Evolutionary conservation across 2,329 filamentous ascomycete species (phyloP), one percentile per base, ranked within the genome.

Genomic region (Penicillium nordicum): DNA sequence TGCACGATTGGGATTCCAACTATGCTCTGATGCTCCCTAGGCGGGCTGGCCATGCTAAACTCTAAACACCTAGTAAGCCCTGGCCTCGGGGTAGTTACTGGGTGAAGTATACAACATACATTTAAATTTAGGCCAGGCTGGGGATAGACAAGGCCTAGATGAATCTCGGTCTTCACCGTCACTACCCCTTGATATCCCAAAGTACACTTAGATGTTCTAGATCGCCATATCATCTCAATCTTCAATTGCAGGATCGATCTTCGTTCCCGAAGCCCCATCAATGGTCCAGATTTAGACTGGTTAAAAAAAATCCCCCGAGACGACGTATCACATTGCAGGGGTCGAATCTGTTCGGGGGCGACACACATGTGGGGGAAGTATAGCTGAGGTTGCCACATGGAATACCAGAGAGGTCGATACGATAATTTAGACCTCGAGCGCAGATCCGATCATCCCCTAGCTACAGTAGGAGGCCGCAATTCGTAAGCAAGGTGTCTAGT

Each of bases 1-100:
- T 61, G 52, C 43, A 44, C 42, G 51, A 46, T 61, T 61, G 36
- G 54, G 55, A 56, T 63, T 62, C 52, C 36, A 56, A 50, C 61
- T 55, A 61, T 58, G 51, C 46, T 46, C 53, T 42, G 60, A 55
- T 45, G 38, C 34, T 56, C 41, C 49, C 34, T 50, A 10, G 49
- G 16, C 38, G 53, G 46, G 25, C 32, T 51, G 27, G 41, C 37
- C 47, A 38, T 41, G 16, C 48, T 46, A 52, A 52, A 55, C 53
- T 52, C 48, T 46, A 55, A 55, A n/a, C 14, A 34, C 25, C 6
- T 36, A 5, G 8, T 42, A 14, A 23, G 14, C 25, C 34, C 27
- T 53, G 9, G 41, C 5, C 25, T 27, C 16, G 23, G 25, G 41
- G 23, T n/a, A 25, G 10, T 32, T 51, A 21, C 14, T 27, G 34